Evolutionary conservation across 2,329 filamentous ascomycete genomes (phyloP).

Genomic region (Trichophyton benhamiae): DNA sequence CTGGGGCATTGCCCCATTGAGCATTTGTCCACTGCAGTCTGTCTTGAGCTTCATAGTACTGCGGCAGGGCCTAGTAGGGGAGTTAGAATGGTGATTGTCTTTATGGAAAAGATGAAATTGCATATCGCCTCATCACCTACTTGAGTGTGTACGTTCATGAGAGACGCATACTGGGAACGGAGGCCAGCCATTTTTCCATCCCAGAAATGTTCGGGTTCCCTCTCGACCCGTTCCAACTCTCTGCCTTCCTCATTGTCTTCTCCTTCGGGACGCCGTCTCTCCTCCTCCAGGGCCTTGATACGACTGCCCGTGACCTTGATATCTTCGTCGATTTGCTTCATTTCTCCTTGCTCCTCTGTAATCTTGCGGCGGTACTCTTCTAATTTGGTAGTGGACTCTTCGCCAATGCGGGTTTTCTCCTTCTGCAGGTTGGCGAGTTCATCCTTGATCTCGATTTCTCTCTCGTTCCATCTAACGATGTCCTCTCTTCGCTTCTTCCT

Average conservation of each 20-base stretch:
- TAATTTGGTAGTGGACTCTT: slow-evolving; percentile 28
- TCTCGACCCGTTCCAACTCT: slow-evolving; percentile 39
- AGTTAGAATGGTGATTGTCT: not conserved
- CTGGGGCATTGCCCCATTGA: slow-evolving; percentile 24
- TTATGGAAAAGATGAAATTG: not conserved
- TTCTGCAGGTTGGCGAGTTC: slow-evolving; percentile 36
- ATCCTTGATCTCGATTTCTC: slow-evolving; percentile 40
- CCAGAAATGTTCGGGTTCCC: slow-evolving; percentile 37
- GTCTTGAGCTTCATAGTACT: slow-evolving; percentile 37
- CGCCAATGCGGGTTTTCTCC: slow-evolving; percentile 32
- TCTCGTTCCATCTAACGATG: slow-evolving; percentile 45
- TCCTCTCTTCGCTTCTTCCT: slow-evolving; percentile 50
- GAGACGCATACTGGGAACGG: slow-evolving; percentile 32
- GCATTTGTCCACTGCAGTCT: slow-evolving; percentile 33
- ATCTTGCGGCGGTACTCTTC: slow-evolving; percentile 35
- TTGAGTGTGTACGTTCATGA: slow-evolving; percentile 31
- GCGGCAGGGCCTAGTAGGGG: slow-evolving; percentile 25
- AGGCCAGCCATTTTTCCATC: slow-evolving; percentile 33
- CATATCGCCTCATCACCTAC: slow-evolving; percentile 11
- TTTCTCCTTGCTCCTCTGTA: slow-evolving; percentile 34
- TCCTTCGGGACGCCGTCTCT: slow-evolving; percentile 40
- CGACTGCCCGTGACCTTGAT: slow-evolving; percentile 48
- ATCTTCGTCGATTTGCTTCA: slow-evolving; percentile 49
- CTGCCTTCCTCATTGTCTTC: slow-evolving; percentile 40
- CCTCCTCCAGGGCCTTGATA: slow-evolving; percentile 50